Evolutionary conservation across 1,284 basidiomycete genomes (phyloP).

Genomic region (Leccinum pachyderme): DNA sequence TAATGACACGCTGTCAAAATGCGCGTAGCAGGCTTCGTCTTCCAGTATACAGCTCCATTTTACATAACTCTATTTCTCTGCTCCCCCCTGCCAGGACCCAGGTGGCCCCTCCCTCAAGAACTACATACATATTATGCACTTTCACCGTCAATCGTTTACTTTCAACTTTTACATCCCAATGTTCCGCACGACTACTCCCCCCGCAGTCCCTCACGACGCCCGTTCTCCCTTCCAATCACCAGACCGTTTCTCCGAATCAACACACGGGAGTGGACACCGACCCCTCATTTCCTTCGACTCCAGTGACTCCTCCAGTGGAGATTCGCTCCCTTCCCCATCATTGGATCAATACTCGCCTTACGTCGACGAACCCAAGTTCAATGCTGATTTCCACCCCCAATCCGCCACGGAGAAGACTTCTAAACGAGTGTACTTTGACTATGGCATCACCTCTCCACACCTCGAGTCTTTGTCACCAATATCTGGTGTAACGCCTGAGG

Average conservation of each 20-base stretch:
- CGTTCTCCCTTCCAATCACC: neutral
- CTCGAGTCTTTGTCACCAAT: neutral
- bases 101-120: conserved; percentile 1
- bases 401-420: conserved; percentile 14
- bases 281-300: conserved; percentile 11
- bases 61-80: conserved; percentile 4
- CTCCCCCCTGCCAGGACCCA: neutral
- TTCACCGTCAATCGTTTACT: neutral
- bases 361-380: conserved; percentile 6
- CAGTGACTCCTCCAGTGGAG: conserved; percentile 8
- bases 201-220: neutral
- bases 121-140: conserved; percentile 10
- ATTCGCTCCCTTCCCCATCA: neutral
- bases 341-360: conserved; percentile 5
- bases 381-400: conserved; percentile 2
- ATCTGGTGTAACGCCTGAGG: conserved; percentile 9
- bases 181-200: neutral
- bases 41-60: too few relatives aligned
- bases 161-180: neutral
- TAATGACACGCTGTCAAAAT: neutral
- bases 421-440: conserved; percentile 26
- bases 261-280: neutral
- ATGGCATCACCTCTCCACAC: conserved; percentile 11
- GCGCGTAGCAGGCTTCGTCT: neutral
- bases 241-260: neutral